phyloP scores from a whole-genome alignment of 108 stramenopile genomes.

The Cyclotella kingstonii region DNA sequence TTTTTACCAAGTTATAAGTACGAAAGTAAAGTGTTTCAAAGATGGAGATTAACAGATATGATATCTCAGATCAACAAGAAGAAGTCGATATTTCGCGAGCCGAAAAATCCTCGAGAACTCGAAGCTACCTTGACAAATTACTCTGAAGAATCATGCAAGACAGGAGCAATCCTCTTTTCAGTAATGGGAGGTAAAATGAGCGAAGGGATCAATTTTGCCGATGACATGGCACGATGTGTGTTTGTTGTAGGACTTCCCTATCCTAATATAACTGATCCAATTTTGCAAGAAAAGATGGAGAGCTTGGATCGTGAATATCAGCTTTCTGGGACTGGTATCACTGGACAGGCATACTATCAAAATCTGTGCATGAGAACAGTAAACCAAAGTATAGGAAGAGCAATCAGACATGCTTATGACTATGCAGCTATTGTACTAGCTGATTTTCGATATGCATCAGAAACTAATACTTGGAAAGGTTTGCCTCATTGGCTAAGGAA shows the following conservation, averaged over 20 bases:
- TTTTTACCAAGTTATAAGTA: slow-evolving; percentile 94
- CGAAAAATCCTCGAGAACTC: slow-evolving; percentile 70
- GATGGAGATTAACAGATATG: slow-evolving; percentile 67
- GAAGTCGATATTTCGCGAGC: slow-evolving; percentile 81
- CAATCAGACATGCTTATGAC: slow-evolving; percentile 94
- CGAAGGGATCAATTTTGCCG: slow-evolving; percentile 98
- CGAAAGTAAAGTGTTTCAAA: slow-evolving; percentile 74
- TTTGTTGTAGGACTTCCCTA: slow-evolving; percentile 98
- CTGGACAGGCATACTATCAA: slow-evolving; percentile 82
- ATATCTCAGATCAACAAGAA: slow-evolving; percentile 53
- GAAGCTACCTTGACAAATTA: slow-evolving; percentile 73
- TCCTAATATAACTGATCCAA: slow-evolving; percentile 94
- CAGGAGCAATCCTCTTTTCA: slow-evolving; percentile 88
- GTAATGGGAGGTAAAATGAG: slow-evolving; percentile 97
- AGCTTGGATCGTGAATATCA: slow-evolving; percentile 38
- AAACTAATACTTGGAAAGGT: slow-evolving; percentile 53
- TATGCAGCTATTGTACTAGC: slow-evolving; percentile 88
- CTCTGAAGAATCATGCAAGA: slow-evolving; percentile 35
- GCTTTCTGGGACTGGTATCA: slow-evolving; percentile 36
- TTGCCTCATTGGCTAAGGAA: slow-evolving; percentile 82
- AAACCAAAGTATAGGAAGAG: slow-evolving; percentile 98
- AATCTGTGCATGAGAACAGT: slow-evolving; percentile 96
- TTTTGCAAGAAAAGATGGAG: slow-evolving; percentile 90
- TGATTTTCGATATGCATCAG: slow-evolving; percentile 84
- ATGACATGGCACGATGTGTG: slow-evolving; percentile 95